Percentiles rank a stretch among this genome's conserved stretches.
Conservation (phyloP, 331 rosid genomes). For the Malus hybrid region DNA sequence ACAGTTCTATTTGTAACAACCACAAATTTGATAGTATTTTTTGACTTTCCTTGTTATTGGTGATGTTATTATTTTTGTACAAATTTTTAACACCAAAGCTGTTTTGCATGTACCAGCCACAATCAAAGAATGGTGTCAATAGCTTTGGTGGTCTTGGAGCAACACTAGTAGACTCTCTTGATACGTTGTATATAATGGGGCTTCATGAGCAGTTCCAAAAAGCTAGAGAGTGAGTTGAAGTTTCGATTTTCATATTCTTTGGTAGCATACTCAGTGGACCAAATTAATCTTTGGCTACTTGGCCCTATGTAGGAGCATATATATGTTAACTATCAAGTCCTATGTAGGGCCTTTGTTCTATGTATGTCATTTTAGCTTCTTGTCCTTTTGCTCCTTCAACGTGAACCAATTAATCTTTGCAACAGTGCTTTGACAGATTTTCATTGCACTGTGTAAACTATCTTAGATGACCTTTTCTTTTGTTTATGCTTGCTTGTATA, state of each 20-base stretch:
- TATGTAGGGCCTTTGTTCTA: background rate
- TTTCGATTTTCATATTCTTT: constrained; percentile 7
- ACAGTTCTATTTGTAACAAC: background rate
- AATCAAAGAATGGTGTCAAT: constrained; percentile 79
- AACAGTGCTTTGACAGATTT: background rate
- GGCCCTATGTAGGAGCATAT: background rate
- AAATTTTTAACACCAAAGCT: background rate
- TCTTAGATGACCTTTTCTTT: background rate
- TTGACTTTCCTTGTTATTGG: background rate
- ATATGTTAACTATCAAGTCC: background rate
- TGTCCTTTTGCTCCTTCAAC: background rate
- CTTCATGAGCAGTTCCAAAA: constrained; percentile 80
- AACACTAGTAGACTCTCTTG: constrained; percentile 90
- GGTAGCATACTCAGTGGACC: background rate
- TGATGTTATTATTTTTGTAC: background rate
- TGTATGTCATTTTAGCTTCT: background rate
- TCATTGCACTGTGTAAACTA: background rate
- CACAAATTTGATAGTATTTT: background rate
- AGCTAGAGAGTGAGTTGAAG: constrained; percentile 74
- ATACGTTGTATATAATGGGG: constrained; percentile 91
- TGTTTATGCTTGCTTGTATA: background rate
- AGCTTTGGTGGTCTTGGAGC: constrained; percentile 99
- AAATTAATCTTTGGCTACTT: background rate
- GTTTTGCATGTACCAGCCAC: constrained; percentile 55
- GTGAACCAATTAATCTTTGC: background rate